Percentiles rank a stretch among this genome's conserved stretches.
Evolutionary conservation across 345 rosid species (phyloP).

Genomic region (Erodium maritimum): DNA sequence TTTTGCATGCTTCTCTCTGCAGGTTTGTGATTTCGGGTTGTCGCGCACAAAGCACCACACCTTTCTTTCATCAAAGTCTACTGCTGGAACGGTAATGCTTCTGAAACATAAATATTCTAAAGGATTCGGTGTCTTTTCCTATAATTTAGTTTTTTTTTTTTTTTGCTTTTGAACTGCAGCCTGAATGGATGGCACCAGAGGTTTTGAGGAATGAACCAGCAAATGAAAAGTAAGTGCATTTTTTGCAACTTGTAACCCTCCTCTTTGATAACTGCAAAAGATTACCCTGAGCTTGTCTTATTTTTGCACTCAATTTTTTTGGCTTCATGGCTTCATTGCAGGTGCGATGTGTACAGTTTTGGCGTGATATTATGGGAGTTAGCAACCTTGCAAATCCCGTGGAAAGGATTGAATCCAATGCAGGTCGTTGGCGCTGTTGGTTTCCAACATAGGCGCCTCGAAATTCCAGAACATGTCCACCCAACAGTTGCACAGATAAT

Average conservation of each 20-base stretch:
- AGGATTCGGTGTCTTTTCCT: not conserved
- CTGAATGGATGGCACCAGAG: conserved; percentile 99
- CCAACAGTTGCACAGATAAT: conserved; percentile 71
- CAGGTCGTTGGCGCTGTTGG: conserved; percentile 99
- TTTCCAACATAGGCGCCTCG: conserved; percentile 83
- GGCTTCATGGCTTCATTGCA: conserved; percentile 23
- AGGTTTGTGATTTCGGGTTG: conserved; percentile 95
- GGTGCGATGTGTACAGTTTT: conserved; percentile 96
- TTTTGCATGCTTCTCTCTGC: conserved; percentile 13
- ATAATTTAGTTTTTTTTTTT: not conserved
- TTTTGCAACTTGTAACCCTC: not conserved
- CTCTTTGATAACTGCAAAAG: too few relatives aligned
- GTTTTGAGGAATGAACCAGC: conserved; percentile 94
- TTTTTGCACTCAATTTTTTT: too few relatives aligned
- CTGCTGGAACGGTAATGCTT: conserved; percentile 79
- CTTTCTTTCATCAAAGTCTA: conserved; percentile 83
- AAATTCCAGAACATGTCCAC: conserved; percentile 62
- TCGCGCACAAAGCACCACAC: conserved; percentile 90
- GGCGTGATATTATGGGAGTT: conserved; percentile 98
- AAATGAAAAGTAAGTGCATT: conserved; percentile 67
- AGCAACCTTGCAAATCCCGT: conserved; percentile 60
- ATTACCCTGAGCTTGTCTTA: too few relatives aligned
- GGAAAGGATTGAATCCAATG: conserved; percentile 98
- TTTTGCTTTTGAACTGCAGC: conserved; percentile 38
- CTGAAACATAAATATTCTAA: conserved; percentile 1